Evolutionary conservation across 768 basidiomycete genomes (phyloP).

Genomic region (Pseudohyphozyma bogoriensis): DNA sequence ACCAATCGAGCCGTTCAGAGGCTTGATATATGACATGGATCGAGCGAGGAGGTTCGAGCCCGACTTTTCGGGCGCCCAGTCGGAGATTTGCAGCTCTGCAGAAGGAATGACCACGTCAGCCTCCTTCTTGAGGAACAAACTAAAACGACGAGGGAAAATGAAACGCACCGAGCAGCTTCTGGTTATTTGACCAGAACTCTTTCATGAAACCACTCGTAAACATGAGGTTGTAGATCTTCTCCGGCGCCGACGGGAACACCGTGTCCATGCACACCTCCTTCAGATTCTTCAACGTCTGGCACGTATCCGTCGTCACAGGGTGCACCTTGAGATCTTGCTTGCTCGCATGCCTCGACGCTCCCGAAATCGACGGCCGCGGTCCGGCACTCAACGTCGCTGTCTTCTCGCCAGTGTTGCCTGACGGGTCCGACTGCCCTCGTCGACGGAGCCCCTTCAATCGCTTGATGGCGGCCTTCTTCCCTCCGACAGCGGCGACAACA

Average conservation of each 20-base stretch:
- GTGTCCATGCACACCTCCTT: conserved; percentile 51
- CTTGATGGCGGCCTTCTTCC: neutral
- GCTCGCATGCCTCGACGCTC: neutral
- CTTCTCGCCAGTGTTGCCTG: neutral
- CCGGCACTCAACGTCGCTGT: neutral
- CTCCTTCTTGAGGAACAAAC: neutral
- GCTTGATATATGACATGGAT: conserved; percentile 95
- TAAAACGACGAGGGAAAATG: too few species aligned
- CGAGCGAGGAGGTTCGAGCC: conserved; percentile 63
- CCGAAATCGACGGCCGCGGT: neutral
- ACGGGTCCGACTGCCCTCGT: conserved; percentile 12
- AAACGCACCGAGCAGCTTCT: conserved; percentile 70
- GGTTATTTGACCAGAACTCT: conserved; percentile 79
- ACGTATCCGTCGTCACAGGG: conserved; percentile 19
- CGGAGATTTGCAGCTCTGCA: conserved; percentile 88
- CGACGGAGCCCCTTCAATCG: conserved; percentile 12
- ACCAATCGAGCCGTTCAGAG: conserved; percentile 72
- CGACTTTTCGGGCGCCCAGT: conserved; percentile 66
- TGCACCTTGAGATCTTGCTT: conserved; percentile 7
- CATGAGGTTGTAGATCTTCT: conserved; percentile 90
- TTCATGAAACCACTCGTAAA: conserved; percentile 71
- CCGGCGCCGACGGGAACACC: conserved; percentile 78
- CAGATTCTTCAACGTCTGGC: conserved; percentile 22
- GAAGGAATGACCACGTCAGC: neutral
- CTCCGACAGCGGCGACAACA: too few species aligned